A percentile compares a stretch with the other conserved stretches of the same genome.
Conservation (phyloP, 2,329 filamentous ascomycete genomes). For the Dendryphion nanum region DNA sequence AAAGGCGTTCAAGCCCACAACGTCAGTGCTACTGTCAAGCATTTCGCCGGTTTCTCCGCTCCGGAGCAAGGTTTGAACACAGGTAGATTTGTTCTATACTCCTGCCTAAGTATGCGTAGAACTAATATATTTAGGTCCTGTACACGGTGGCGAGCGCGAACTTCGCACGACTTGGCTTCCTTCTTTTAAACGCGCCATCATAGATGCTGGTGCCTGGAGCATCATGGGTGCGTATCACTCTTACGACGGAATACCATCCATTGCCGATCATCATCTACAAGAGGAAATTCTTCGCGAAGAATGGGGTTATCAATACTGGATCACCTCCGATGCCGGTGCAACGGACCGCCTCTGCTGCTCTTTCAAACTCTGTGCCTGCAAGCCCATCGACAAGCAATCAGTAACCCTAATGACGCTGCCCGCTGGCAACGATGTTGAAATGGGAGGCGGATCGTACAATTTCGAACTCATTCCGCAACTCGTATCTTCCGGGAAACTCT, state of each 20-base stretch:
- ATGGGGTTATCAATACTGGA: constrained; percentile 71
- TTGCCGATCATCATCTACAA: constrained; percentile 64
- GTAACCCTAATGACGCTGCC: constrained; percentile 63
- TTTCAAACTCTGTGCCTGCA: constrained; percentile 62
- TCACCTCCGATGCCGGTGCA: constrained; percentile 66
- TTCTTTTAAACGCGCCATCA: constrained; percentile 67
- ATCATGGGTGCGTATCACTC: constrained; percentile 76
- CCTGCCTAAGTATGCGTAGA: too few relatives aligned
- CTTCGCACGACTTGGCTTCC: constrained; percentile 55
- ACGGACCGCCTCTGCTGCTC: constrained; percentile 65
- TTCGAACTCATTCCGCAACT: constrained; percentile 64
- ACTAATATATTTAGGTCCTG: too few relatives aligned
- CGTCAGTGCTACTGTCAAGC: constrained; percentile 72
- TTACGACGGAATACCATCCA: constrained; percentile 69
- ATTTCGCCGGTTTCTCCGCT: constrained; percentile 67
- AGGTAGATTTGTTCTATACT: too few relatives aligned
- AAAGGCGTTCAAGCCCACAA: constrained; percentile 63
- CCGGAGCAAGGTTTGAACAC: constrained; percentile 74
- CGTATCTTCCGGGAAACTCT: constrained; percentile 60
- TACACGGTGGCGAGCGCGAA: constrained; percentile 57
- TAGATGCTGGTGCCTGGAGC: constrained; percentile 65
- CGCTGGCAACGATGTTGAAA: constrained; percentile 71
- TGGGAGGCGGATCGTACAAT: constrained; percentile 74
- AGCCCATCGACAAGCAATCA: constrained; percentile 63
- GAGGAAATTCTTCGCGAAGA: constrained; percentile 66